Conservation (phyloP, 106 monocot genomes). For the Allium sativum region DNA sequence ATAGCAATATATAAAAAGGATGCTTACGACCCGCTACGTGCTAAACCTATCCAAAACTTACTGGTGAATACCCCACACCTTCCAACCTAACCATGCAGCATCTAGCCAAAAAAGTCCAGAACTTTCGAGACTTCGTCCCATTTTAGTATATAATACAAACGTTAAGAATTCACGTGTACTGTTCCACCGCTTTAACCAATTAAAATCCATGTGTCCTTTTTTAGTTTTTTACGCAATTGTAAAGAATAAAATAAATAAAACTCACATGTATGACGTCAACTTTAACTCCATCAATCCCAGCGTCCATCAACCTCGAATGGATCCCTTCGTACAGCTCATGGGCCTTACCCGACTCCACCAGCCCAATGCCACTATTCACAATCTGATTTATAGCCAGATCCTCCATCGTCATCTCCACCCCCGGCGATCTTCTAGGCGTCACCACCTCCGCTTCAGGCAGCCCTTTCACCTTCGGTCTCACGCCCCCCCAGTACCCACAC, state of each 20-base stretch:
- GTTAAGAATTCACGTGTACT: no score
- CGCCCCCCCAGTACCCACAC: constrained; percentile 91
- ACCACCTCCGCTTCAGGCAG: constrained; percentile 51
- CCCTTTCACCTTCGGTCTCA: constrained; percentile 26
- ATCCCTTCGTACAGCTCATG: constrained; percentile 54
- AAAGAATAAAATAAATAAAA: neutral
- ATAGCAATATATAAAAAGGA: no score
- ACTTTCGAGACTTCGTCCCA: no score
- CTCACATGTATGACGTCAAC: constrained; percentile 90
- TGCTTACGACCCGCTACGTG: no score
- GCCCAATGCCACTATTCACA: constrained; percentile 60
- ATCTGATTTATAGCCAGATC: constrained; percentile 88
- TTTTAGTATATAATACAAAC: no score
- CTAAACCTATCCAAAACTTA: no score
- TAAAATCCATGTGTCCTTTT: no score
- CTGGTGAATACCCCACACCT: no score
- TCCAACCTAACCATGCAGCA: no score
- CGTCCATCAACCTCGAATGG: constrained; percentile 44
- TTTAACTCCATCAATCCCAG: constrained; percentile 78
- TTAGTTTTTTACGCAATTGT: no score
- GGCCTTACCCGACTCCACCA: constrained; percentile 44
- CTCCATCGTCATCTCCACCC: constrained; percentile 73
- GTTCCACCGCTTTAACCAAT: no score
- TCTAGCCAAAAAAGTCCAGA: no score
- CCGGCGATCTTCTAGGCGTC: constrained; percentile 43